Evolutionary conservation across 805 yeast genomes (phyloP).

Genomic region (Candida maltosa): DNA sequence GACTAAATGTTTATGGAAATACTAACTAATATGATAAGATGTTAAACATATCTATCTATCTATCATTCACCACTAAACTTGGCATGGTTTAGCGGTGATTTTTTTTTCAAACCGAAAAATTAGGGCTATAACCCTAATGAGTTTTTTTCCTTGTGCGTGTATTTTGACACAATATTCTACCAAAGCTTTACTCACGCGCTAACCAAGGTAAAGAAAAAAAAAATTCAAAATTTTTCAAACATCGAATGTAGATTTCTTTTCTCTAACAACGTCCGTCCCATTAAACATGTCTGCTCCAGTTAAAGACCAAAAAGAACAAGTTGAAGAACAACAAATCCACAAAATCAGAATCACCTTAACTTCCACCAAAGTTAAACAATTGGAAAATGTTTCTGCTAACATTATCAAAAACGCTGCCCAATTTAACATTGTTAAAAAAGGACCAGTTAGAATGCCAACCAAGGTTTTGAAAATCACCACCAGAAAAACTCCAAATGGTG

Average conservation of each 20-base stretch:
- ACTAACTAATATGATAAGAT: no score
- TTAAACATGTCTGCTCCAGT: constrained; percentile 68
- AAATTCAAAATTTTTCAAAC: constrained; percentile 13
- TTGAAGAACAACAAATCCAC: constrained; percentile 78
- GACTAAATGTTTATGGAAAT: no score
- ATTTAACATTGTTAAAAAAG: constrained; percentile 86
- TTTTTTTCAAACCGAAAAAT: no score
- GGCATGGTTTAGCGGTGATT: no score
- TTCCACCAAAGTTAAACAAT: constrained; percentile 97
- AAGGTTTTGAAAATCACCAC: constrained; percentile 96
- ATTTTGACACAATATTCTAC: no score
- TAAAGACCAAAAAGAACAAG: constrained; percentile 79
- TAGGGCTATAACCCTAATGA: no score
- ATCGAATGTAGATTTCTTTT: constrained; percentile 4
- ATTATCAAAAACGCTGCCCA: constrained; percentile 84
- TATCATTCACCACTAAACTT: no score
- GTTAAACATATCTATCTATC: no score
- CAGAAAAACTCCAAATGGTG: constrained; percentile 99
- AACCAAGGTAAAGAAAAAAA: no score
- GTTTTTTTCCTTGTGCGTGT: no score
- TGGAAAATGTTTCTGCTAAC: constrained; percentile 93
- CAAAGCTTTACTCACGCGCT: no score
- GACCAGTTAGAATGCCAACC: constrained; percentile 99
- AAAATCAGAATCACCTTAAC: constrained; percentile 99
- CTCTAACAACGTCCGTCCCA: constrained; percentile 35